A percentile compares a stretch with the other conserved stretches of the same genome.
Evolutionary conservation across 371 early-diverging fungal species (phyloP).

Genomic region (Mucor velutinosus): DNA sequence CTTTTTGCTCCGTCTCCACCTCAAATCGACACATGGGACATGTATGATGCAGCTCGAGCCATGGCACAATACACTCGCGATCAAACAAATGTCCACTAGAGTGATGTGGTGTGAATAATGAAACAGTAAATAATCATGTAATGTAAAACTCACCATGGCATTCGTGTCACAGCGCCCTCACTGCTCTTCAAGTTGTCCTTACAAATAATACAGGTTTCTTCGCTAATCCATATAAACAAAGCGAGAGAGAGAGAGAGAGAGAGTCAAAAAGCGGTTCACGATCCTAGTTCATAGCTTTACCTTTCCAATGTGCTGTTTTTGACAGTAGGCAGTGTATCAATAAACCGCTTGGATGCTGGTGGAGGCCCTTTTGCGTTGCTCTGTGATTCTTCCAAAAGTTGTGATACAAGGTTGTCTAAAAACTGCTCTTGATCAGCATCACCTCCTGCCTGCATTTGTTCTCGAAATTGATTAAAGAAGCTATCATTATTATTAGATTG

Average conservation of each 20-base stretch:
- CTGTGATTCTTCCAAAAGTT: constrained; percentile 53
- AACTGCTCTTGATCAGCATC: constrained; percentile 50
- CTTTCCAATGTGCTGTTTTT: constrained; percentile 20
- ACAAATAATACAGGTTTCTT: constrained; percentile 55
- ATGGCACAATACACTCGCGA: constrained; percentile 59
- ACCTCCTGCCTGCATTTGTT: constrained; percentile 43
- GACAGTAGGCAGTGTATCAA: constrained; percentile 32
- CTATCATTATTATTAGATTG: constrained; percentile 15
- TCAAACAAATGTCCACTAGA: constrained; percentile 61
- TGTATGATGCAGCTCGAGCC: constrained; percentile 61
- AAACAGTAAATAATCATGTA: constrained; percentile 2
- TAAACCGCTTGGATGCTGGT: constrained; percentile 52
- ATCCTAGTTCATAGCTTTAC: constrained; percentile 15
- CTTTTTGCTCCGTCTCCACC: constrained; percentile 52
- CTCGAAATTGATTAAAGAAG: constrained; percentile 38
- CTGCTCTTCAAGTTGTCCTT: constrained; percentile 43
- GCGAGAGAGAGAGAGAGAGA: not conserved
- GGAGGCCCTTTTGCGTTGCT: constrained; percentile 53
- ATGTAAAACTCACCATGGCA: constrained; percentile 47
- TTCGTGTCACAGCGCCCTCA: constrained; percentile 35
- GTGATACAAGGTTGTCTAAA: constrained; percentile 50
- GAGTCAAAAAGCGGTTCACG: not conserved
- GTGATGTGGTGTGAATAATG: not conserved
- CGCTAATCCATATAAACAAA: constrained; percentile 22
- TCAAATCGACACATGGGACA: constrained; percentile 64